These are phyloP conservation scores for Xylaria digitata DNA, from an alignment of 2,329 filamentous ascomycete species.

Conservation along the genomic window DNA sequence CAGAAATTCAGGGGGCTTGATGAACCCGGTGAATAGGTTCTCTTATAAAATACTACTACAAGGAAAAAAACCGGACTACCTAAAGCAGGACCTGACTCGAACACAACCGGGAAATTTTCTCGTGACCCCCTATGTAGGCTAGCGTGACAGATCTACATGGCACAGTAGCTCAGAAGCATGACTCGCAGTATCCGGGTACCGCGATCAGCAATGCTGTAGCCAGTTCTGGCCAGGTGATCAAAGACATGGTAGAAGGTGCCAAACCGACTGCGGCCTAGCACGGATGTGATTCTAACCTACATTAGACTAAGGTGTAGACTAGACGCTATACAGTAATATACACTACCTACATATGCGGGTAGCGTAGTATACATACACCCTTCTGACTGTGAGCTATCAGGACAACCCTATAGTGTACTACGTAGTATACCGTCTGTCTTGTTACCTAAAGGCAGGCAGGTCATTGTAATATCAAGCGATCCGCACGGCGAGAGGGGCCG, in stretches of 20 bases:
- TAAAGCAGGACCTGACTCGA: not conserved
- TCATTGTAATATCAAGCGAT: not conserved
- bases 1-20: not conserved
- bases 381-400: not conserved
- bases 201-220: slow-evolving; percentile 1
- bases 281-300: not conserved
- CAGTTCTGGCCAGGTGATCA: slow-evolving; percentile 11
- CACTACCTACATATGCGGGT: not conserved
- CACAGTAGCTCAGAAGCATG: slow-evolving; percentile 1
- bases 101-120: not conserved
- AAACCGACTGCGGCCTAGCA: not conserved
- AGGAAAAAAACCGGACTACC: too few species aligned
- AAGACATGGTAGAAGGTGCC: not conserved
- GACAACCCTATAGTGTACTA: too few species aligned
- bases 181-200: slow-evolving; percentile 18
- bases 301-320: too few species aligned
- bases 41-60: not conserved
- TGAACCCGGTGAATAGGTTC: not conserved
- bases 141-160: not conserved
- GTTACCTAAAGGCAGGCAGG: not conserved
- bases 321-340: too few species aligned
- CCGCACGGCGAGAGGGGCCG: not conserved
- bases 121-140: not conserved
- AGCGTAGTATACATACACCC: not conserved
- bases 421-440: not conserved